Evolutionary conservation across 2,329 filamentous ascomycete species (phyloP).

Genomic region (Trichoderma afroharzianum): DNA sequence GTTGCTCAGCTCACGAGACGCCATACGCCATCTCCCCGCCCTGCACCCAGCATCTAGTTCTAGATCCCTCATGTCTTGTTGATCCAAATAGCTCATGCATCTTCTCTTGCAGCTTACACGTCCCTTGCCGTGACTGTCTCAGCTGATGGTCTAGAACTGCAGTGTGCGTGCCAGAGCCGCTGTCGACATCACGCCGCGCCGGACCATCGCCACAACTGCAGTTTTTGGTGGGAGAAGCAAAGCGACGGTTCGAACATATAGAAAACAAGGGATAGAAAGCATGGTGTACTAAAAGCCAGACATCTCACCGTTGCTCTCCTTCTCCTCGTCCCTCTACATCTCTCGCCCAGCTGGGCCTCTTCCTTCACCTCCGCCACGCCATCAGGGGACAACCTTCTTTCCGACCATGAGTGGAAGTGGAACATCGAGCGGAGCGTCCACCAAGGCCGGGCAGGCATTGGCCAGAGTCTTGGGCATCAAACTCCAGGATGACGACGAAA

Average conservation of each 20-base stretch:
- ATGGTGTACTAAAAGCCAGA: neutral
- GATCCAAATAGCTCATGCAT: neutral
- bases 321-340: neutral
- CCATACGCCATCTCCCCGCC: conserved; percentile 4
- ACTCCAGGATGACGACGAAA: conserved; percentile 54
- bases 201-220: neutral
- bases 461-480: conserved; percentile 83
- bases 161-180: neutral
- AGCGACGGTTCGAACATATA: conserved; percentile 1
- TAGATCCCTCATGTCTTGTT: neutral
- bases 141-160: neutral
- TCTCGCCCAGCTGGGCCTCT: conserved; percentile 2
- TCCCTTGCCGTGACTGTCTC: neutral
- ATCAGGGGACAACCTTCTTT: neutral
- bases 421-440: conserved; percentile 32
- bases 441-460: conserved; percentile 66
- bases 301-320: neutral
- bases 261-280: neutral
- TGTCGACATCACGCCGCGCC: neutral
- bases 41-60: neutral
- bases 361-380: neutral
- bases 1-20: conserved; percentile 1
- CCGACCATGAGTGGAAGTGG: conserved; percentile 33
- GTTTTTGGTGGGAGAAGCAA: neutral
- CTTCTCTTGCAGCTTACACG: neutral